Evolutionary conservation across 2,329 filamentous ascomycete genomes (phyloP).

Genomic region (Botryotinia calthae): DNA sequence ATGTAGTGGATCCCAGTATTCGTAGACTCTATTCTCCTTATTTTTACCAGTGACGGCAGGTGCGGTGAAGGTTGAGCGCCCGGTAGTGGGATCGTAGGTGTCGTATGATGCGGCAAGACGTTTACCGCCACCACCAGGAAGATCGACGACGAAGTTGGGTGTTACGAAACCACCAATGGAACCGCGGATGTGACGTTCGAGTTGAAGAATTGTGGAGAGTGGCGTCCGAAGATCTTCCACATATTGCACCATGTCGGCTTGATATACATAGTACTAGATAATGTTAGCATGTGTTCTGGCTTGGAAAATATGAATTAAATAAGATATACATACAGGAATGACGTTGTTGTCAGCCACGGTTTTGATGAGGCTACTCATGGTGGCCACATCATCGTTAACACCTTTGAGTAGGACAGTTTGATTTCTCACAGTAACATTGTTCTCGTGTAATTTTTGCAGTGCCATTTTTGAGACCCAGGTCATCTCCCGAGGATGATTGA

Average conservation of each 20-base stretch:
- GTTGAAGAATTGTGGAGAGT: slow-evolving; percentile 54
- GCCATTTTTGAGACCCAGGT: slow-evolving; percentile 58
- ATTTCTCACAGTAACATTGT: slow-evolving; percentile 56
- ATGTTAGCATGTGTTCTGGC: slow-evolving; percentile 14
- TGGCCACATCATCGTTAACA: slow-evolving; percentile 54
- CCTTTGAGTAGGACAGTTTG: slow-evolving; percentile 59
- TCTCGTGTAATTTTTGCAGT: slow-evolving; percentile 49
- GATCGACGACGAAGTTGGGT: slow-evolving; percentile 61
- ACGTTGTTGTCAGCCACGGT: slow-evolving; percentile 56
- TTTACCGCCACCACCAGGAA: slow-evolving; percentile 63
- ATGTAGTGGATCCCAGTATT: slow-evolving; percentile 53
- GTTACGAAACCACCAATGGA: slow-evolving; percentile 61
- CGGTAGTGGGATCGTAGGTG: slow-evolving; percentile 52
- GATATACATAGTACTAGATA: slow-evolving; percentile 63
- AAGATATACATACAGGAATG: slow-evolving; percentile 47
- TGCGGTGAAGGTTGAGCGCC: slow-evolving; percentile 54
- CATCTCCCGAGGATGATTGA: slow-evolving; percentile 62
- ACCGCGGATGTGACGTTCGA: slow-evolving; percentile 58
- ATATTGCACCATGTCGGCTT: slow-evolving; percentile 60
- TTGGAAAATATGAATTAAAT: not conserved
- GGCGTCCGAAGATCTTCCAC: slow-evolving; percentile 63
- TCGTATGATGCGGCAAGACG: slow-evolving; percentile 53
- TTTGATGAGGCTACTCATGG: slow-evolving; percentile 54
- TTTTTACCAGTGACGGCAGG: slow-evolving; percentile 50
- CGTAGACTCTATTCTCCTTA: slow-evolving; percentile 51